These are phyloP conservation scores for Lichtheimia corymbifera DNA, from an alignment of 371 early-diverging fungal genomes.

Conservation along the genomic window DNA sequence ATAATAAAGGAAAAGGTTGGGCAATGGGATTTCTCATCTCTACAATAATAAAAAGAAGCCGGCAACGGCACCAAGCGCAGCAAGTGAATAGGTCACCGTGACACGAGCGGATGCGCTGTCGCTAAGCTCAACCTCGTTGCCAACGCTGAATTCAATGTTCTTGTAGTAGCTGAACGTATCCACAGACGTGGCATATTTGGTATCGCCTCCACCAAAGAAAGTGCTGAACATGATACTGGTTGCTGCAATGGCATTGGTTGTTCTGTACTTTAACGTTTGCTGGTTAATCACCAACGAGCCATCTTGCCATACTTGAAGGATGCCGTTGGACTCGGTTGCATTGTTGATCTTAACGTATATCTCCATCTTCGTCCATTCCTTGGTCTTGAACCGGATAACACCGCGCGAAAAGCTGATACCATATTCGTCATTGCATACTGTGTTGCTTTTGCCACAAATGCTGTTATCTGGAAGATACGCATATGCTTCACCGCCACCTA, in stretches of 20 bases:
- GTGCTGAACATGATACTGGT: conserved; percentile 54
- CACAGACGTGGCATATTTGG: conserved; percentile 40
- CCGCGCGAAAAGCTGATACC: conserved; percentile 57
- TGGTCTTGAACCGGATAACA: conserved; percentile 36
- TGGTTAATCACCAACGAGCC: conserved; percentile 35
- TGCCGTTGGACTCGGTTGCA: conserved; percentile 40
- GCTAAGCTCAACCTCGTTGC: conserved; percentile 25
- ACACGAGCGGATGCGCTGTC: conserved; percentile 14
- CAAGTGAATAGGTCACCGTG: conserved; percentile 4
- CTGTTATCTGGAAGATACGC: conserved; percentile 46
- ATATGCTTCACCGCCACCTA: conserved; percentile 43
- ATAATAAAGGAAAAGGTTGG: no score
- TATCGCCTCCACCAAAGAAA: conserved; percentile 54
- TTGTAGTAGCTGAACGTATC: conserved; percentile 45
- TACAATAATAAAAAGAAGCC: conserved; percentile 14
- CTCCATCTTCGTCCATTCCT: conserved; percentile 44
- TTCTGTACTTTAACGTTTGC: conserved; percentile 36
- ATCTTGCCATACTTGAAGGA: conserved; percentile 47
- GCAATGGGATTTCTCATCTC: neutral
- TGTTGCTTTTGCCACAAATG: conserved; percentile 31
- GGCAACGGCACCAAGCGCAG: conserved; percentile 11
- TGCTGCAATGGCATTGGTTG: conserved; percentile 28
- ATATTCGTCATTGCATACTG: conserved; percentile 48
- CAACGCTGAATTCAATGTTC: conserved; percentile 46
- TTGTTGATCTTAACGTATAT: conserved; percentile 47